These are phyloP conservation scores for Oehlia diaphana DNA, from an alignment of 192 early-diverging fungal genomes.

Conservation along the genomic window DNA sequence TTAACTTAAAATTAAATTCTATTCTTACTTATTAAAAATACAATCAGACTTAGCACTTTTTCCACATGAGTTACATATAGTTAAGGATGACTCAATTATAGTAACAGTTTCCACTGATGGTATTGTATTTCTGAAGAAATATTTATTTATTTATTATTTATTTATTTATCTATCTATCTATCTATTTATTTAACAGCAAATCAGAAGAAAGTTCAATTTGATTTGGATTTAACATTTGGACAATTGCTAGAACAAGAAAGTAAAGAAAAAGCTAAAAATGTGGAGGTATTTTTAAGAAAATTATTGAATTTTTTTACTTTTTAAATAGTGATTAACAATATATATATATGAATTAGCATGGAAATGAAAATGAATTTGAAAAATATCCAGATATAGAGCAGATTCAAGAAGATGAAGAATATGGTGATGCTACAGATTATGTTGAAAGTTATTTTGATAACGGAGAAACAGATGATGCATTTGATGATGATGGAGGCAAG, in stretches of 20 bases:
- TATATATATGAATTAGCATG: not conserved
- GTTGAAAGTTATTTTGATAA: constrained; percentile 23
- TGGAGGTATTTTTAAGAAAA: not conserved
- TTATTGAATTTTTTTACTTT: not conserved
- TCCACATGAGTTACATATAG: constrained; percentile 1
- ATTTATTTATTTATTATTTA: not conserved
- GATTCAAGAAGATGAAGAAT: constrained; percentile 15
- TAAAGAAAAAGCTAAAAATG: constrained; percentile 6
- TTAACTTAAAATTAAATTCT: not conserved
- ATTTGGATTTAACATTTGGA: constrained; percentile 8
- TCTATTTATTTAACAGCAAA: not conserved
- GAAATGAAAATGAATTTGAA: not conserved
- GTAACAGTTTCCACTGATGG: not conserved
- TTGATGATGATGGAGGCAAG: constrained; percentile 1
- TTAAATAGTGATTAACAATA: not conserved
- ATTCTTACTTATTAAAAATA: not conserved
- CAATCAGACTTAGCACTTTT: not conserved
- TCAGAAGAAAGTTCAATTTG: not conserved
- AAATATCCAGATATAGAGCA: constrained; percentile 7
- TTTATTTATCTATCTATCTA: too few species aligned
- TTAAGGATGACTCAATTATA: constrained; percentile 14
- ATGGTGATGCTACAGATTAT: constrained; percentile 21
- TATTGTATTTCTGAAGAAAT: not conserved
- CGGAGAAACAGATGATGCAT: constrained; percentile 1
- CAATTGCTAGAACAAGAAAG: constrained; percentile 1